These are phyloP conservation scores for Tillandsia leiboldiana DNA, from an alignment of 176 grass and related monocot genomes.

Conservation along the genomic window DNA sequence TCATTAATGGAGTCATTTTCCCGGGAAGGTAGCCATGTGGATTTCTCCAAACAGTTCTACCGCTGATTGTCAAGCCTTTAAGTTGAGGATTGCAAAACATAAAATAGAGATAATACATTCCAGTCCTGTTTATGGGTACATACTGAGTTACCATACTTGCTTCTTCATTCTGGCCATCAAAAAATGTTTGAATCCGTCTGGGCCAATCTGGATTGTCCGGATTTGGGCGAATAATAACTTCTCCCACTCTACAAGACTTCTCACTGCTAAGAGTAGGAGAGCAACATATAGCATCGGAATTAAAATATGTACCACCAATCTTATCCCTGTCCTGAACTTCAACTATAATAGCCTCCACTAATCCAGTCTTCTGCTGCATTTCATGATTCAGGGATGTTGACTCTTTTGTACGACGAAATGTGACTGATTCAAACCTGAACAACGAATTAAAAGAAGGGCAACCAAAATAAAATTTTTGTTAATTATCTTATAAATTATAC, in stretches of 20 bases:
- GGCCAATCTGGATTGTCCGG: constrained; percentile 77
- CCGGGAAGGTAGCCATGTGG: constrained; percentile 97
- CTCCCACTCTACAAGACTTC: constrained; percentile 64
- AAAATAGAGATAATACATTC: constrained; percentile 99
- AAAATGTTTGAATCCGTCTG: constrained; percentile 89
- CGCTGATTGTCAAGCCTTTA: constrained; percentile 57
- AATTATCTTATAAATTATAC: background rate
- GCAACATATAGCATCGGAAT: constrained; percentile 90
- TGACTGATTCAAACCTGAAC: constrained; percentile 79
- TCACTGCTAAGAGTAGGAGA: constrained; percentile 56
- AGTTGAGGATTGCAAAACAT: constrained; percentile 98
- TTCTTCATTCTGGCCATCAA: constrained; percentile 65
- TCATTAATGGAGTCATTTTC: constrained; percentile 96
- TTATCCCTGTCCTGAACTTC: constrained; percentile 94
- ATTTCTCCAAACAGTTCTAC: constrained; percentile 95
- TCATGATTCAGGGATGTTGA: constrained; percentile 51
- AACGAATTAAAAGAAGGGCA: too few relatives aligned
- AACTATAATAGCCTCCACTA: constrained; percentile 93
- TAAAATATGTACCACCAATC: constrained; percentile 80
- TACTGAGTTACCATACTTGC: constrained; percentile 47
- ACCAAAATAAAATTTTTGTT: constrained; percentile 6
- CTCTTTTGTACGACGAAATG: constrained; percentile 59
- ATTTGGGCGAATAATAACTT: constrained; percentile 89
- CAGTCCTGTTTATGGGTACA: constrained; percentile 65
- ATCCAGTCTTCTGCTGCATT: constrained; percentile 94